A percentile compares a stretch with the other conserved stretches of the same genome.
These are phyloP conservation scores for Alternaria tenuissima DNA, from an alignment of 2,329 filamentous ascomycete species.

Conservation along the genomic window DNA sequence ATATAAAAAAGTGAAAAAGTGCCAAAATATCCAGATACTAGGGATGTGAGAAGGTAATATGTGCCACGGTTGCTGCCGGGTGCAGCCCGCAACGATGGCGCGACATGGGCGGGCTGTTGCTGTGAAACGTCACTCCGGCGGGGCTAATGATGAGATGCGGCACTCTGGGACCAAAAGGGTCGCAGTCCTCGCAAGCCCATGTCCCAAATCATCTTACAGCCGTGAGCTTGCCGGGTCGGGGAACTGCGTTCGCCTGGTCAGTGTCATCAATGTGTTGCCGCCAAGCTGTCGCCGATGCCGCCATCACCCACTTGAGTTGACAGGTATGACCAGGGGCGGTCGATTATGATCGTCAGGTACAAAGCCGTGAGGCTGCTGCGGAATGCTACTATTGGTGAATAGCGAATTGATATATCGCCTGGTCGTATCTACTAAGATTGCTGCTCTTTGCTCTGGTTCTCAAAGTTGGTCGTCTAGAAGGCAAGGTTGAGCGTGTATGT, in stretches of 20 bases:
- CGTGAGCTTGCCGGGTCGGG: constrained; percentile 14
- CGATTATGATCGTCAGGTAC: constrained; percentile 33
- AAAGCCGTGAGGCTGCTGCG: background rate
- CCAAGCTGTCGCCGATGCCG: constrained; percentile 23
- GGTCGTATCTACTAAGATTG: background rate
- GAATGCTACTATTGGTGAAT: background rate
- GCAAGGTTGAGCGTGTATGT: background rate
- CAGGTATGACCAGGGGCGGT: constrained; percentile 23
- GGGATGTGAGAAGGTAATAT: constrained; percentile 33
- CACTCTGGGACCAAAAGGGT: constrained; percentile 31
- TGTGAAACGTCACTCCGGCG: constrained; percentile 43
- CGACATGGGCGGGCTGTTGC: constrained; percentile 26
- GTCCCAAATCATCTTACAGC: constrained; percentile 23
- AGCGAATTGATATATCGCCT: background rate
- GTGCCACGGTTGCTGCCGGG: constrained; percentile 14
- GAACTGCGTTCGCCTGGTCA: constrained; percentile 17
- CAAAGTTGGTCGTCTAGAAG: background rate
- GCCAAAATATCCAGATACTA: constrained; percentile 19
- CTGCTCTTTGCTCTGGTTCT: background rate
- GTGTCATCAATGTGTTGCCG: constrained; percentile 15
- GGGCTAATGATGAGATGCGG: constrained; percentile 37
- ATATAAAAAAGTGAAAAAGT: constrained; percentile 10
- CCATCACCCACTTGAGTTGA: constrained; percentile 13
- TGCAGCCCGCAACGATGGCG: constrained; percentile 22
- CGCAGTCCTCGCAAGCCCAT: constrained; percentile 27